phyloP scores from a whole-genome alignment of 768 basidiomycete species.

The Rhodotorula paludigena region DNA sequence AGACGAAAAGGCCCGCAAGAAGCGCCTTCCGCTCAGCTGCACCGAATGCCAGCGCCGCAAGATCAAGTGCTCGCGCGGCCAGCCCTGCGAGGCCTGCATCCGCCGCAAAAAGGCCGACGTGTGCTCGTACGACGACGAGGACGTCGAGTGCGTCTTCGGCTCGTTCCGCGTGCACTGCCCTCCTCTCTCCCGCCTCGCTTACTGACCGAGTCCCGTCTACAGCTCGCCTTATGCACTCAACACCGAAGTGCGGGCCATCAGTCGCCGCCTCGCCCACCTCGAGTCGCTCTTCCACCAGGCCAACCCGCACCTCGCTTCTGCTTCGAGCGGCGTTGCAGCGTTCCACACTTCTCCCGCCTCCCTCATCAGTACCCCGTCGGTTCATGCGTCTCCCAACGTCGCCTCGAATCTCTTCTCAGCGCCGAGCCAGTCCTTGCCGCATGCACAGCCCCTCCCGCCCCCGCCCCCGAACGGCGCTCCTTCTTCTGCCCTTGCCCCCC shows the following conservation, averaged over 20 bases:
- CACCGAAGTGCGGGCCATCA: constrained; percentile 28
- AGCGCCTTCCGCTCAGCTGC: constrained; percentile 23
- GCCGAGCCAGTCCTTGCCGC: background rate
- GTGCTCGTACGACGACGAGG: constrained; percentile 22
- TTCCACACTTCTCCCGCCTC: background rate
- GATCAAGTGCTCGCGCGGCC: constrained; percentile 32
- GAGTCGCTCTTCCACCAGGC: constrained; percentile 28
- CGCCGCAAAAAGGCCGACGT: constrained; percentile 13
- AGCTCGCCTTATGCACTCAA: constrained; percentile 21
- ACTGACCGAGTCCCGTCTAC: background rate
- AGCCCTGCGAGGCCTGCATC: constrained; percentile 29
- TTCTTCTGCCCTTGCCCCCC: too few species aligned
- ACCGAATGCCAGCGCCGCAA: constrained; percentile 20
- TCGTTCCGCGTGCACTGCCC: background rate
- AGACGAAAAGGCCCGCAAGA: constrained; percentile 22
- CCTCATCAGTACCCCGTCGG: constrained; percentile 1
- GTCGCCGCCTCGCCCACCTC: constrained; percentile 32
- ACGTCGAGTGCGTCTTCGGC: background rate
- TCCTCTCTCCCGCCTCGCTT: background rate
- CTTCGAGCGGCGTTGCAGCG: background rate
- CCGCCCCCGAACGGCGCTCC: background rate
- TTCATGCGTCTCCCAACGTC: constrained; percentile 4
- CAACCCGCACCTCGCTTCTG: background rate
- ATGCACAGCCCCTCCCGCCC: background rate
- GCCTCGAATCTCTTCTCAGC: background rate